Conservation (phyloP, 345 rosid genomes). For the Brassica nigra region DNA sequence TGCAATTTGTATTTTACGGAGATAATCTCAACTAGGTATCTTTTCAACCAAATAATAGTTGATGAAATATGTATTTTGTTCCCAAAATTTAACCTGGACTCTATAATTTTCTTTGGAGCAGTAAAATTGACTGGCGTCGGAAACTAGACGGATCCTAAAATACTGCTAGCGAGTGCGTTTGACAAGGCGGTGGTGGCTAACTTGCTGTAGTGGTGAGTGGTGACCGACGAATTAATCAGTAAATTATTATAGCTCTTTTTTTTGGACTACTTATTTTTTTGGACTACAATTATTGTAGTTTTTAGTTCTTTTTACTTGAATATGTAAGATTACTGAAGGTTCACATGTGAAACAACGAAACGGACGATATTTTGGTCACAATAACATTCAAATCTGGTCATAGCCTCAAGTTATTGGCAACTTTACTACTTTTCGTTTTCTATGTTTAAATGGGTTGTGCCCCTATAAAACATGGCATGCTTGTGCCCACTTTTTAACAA, state of each 20-base stretch:
- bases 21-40: neutral
- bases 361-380: neutral
- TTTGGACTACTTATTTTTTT: too few species aligned
- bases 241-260: too few species aligned
- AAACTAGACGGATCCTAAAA: neutral
- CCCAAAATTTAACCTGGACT: neutral
- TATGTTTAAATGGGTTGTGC: conserved; percentile 13
- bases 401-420: conserved; percentile 8
- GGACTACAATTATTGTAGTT: too few species aligned
- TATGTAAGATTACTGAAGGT: neutral
- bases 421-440: neutral
- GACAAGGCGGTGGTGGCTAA: neutral
- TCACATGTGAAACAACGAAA: neutral
- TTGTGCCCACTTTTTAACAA: conserved; percentile 14
- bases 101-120: neutral
- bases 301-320: neutral
- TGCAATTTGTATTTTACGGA: neutral
- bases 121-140: neutral
- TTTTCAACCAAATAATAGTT: neutral
- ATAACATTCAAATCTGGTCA: conserved; percentile 14
- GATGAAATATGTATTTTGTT: neutral
- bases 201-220: neutral
- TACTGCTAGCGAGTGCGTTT: neutral
- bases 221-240: neutral
- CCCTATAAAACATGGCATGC: conserved; percentile 19